Conservation (phyloP, 2,329 filamentous ascomycete genomes). For the Sclerotinia subarctica region DNA sequence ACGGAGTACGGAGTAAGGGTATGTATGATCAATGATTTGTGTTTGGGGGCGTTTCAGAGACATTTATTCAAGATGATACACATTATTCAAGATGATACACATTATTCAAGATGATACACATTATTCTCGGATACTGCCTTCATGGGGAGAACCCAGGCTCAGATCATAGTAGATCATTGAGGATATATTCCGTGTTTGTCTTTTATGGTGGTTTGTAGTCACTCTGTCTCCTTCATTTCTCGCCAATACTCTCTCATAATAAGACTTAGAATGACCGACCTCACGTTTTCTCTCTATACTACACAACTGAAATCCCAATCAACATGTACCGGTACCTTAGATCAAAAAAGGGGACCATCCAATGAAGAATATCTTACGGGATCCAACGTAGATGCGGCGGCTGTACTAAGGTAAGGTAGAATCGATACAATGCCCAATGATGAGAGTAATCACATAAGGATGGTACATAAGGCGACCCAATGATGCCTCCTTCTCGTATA, state of each 20-base stretch:
- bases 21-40: neutral
- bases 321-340: slow-evolving; percentile 6
- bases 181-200: neutral
- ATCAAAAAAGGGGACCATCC: slow-evolving; percentile 5
- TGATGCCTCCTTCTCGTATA: neutral
- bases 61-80: slow-evolving; percentile 11
- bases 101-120: no score
- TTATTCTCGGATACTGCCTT: neutral
- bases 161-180: neutral
- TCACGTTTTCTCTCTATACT: neutral
- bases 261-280: neutral
- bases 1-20: neutral
- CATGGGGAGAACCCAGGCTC: neutral
- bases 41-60: neutral
- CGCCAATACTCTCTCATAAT: neutral
- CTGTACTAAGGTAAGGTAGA: neutral
- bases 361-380: neutral
- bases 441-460: neutral
- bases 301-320: slow-evolving; percentile 4
- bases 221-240: neutral
- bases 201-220: neutral
- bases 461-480: neutral
- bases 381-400: neutral
- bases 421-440: neutral
- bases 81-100: no score